Evolutionary conservation across 2,329 filamentous ascomycete genomes (phyloP), one percentile per base, ranked within the genome.

Genomic region (Lachnellula occidentalis): DNA sequence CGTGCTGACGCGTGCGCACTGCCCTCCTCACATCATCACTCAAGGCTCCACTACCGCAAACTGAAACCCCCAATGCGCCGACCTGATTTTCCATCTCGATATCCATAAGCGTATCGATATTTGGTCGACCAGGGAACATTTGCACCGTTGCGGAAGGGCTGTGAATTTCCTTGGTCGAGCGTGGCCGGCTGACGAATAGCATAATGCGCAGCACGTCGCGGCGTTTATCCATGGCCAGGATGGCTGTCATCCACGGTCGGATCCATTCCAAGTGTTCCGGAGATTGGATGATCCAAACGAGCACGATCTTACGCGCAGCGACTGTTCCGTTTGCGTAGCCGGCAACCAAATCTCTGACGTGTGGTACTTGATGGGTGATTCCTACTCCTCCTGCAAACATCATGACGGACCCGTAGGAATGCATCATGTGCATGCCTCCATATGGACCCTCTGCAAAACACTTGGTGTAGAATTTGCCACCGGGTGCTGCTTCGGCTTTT

Each of bases 261-360:
- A 91, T 90, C 87, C 87, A 92, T 70, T 92, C 87, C 31, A 92
- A 77, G 69, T 91, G 87, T 73, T 91, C 88, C 63, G 86, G 86
- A 64, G 81, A 87, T 64, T 88, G 88, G 54, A 92, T 87, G 48
- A 85, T 85, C 88, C 88, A 92, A 41, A 91, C 82, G 22, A 92
- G 78, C 5, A 90, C 76, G 48, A 92, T 78, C 67, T 85, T 87
- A 58, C 86, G 82, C 1, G 86, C 83, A 1, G 87, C 85, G 5
- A 87, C 83, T 0, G 84, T 89, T 54, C 84, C 83, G 58, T 85
- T 82, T 57, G 79, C 78, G 68, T 81, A 88, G 39, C 87, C 86
- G 5, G 78, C 74, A 27, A 92, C 81, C 1, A 92, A 79, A 60
- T 90, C 82, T 54, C 85, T 83, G 39, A 92, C 80, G 68, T 89